Percentiles rank a stretch among this genome's conserved stretches.
phyloP scores from a whole-genome alignment of 208 protist species.

The Lotmaria passim region DNA sequence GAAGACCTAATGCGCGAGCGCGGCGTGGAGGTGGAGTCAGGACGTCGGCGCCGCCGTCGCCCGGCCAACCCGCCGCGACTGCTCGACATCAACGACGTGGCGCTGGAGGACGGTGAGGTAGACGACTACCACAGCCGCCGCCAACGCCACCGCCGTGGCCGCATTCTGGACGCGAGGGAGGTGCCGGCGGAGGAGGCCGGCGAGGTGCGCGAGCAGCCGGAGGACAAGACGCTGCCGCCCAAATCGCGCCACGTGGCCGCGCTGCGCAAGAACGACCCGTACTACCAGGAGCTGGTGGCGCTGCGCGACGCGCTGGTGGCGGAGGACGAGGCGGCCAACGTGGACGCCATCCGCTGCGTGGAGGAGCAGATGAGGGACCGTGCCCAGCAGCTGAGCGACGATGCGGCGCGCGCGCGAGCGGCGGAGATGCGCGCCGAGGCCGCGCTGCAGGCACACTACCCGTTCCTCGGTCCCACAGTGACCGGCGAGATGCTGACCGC shows the following conservation, averaged over 20 bases:
- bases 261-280: too few relatives aligned
- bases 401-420: constrained; percentile 16
- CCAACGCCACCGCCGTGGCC: constrained; percentile 29
- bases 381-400: constrained; percentile 35
- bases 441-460: constrained; percentile 26
- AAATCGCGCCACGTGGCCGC: too few relatives aligned
- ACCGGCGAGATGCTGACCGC: not conserved
- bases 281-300: constrained; percentile 34
- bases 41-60: constrained; percentile 28
- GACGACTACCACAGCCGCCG: constrained; percentile 34
- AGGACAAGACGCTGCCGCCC: constrained; percentile 26
- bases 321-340: constrained; percentile 42
- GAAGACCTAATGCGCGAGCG: constrained; percentile 40
- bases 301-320: constrained; percentile 25
- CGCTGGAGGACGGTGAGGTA: constrained; percentile 30
- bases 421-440: constrained; percentile 30
- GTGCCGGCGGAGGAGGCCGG: constrained; percentile 24
- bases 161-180: constrained; percentile 18
- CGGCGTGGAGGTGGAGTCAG: constrained; percentile 34
- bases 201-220: constrained; percentile 32
- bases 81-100: constrained; percentile 37
- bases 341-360: constrained; percentile 42
- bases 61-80: constrained; percentile 30
- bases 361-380: not conserved
- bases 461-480: constrained; percentile 25